Percentiles rank a stretch among this genome's conserved stretches.
Evolutionary conservation across 108 stramenopile species (phyloP).

Genomic region (Cyclotella baltica): DNA sequence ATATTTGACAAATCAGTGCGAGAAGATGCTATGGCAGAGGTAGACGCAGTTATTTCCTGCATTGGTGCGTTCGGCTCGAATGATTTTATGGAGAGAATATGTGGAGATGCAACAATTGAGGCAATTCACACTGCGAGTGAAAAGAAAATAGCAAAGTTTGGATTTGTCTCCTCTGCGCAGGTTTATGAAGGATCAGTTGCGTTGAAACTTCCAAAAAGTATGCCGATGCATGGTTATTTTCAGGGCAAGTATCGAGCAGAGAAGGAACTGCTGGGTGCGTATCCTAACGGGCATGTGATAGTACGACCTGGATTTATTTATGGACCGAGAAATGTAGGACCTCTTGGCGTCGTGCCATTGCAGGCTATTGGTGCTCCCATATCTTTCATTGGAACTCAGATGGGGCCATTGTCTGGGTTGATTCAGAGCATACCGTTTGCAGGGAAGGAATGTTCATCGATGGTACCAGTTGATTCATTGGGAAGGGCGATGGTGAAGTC

Average conservation of each 20-base stretch:
- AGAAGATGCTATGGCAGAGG: slow-evolving; percentile 55
- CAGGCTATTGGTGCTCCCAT: slow-evolving; percentile 50
- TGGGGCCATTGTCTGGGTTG: slow-evolving; percentile 48
- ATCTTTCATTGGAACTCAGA: slow-evolving; percentile 35
- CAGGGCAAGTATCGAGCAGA: slow-evolving; percentile 78
- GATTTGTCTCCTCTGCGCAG: slow-evolving; percentile 75
- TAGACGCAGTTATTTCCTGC: slow-evolving; percentile 62
- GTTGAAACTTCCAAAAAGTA: slow-evolving; percentile 45
- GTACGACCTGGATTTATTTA: slow-evolving; percentile 79
- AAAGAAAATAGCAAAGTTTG: slow-evolving; percentile 59
- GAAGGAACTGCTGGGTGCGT: slow-evolving; percentile 49
- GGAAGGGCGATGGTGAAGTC: slow-evolving; percentile 46
- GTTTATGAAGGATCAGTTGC: slow-evolving; percentile 49
- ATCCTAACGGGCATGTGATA: slow-evolving; percentile 61
- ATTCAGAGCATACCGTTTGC: slow-evolving; percentile 51
- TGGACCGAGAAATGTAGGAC: slow-evolving; percentile 51
- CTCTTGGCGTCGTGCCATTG: slow-evolving; percentile 43
- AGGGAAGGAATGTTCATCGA: slow-evolving; percentile 41
- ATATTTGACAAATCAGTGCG: slow-evolving; percentile 59
- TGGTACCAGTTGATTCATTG: slow-evolving; percentile 52
- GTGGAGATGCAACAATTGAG: slow-evolving; percentile 77
- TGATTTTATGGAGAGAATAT: slow-evolving; percentile 72
- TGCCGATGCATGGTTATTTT: slow-evolving; percentile 72
- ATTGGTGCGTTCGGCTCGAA: slow-evolving; percentile 81
- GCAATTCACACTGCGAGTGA: slow-evolving; percentile 61